These are phyloP conservation scores for Capsella rubella DNA, from an alignment of 441 rosid species.

Conservation along the genomic window DNA sequence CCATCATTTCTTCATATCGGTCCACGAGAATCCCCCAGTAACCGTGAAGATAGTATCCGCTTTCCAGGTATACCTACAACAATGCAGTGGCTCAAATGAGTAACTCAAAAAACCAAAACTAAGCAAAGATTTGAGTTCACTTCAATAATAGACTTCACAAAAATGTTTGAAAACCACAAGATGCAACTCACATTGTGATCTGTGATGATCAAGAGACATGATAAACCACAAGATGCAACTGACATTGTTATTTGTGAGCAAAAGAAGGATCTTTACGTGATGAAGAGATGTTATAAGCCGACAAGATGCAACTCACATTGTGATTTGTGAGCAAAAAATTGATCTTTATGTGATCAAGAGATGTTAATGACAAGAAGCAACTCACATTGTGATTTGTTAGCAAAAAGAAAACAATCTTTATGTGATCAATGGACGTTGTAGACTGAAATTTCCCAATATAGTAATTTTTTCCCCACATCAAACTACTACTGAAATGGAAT, in stretches of 20 bases:
- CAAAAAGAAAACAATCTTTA: neutral
- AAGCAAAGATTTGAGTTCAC: neutral
- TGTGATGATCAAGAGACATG: neutral
- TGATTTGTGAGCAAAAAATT: neutral
- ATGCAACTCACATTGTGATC: slow-evolving; percentile 26
- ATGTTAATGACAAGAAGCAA: slow-evolving; percentile 1
- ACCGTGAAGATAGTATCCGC: slow-evolving; percentile 86
- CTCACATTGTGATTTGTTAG: slow-evolving; percentile 3
- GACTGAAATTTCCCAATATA: slow-evolving; percentile 4
- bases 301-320: slow-evolving; percentile 33
- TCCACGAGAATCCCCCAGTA: slow-evolving; percentile 94
- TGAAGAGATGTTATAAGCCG: neutral
- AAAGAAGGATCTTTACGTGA: neutral
- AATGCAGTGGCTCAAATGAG: slow-evolving; percentile 16
- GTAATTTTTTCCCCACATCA: neutral
- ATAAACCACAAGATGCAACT: slow-evolving; percentile 14
- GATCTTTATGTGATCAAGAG: slow-evolving; percentile 15
- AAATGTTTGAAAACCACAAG: neutral
- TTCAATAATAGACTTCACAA: neutral
- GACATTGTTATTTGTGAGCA: neutral
- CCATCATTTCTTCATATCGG: slow-evolving; percentile 87
- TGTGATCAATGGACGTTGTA: neutral
- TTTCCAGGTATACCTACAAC: slow-evolving; percentile 73
- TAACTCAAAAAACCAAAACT: slow-evolving; percentile 8
- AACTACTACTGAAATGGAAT: slow-evolving; percentile 9